These are phyloP conservation scores for Scutellaria barbata DNA, from an alignment of 257 asterid genomes.

Conservation along the genomic window DNA sequence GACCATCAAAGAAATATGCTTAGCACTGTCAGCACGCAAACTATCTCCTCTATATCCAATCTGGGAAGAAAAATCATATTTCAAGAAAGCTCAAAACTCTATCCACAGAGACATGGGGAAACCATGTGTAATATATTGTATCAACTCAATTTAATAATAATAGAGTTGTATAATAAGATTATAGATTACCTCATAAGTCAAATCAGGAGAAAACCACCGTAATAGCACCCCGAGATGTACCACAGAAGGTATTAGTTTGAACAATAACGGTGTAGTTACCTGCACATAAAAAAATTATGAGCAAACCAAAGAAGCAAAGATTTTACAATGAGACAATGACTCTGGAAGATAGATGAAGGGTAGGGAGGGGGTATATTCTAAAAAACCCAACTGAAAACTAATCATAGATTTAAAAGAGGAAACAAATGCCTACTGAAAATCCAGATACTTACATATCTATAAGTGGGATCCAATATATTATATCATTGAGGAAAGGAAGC, in stretches of 20 bases:
- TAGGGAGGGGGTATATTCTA: too few species aligned
- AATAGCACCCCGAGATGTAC: constrained; percentile 75
- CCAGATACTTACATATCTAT: neutral
- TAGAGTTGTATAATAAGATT: neutral
- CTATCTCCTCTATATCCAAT: constrained; percentile 72
- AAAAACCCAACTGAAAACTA: too few species aligned
- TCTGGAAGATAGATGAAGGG: too few species aligned
- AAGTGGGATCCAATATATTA: neutral
- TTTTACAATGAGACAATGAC: neutral
- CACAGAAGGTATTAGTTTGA: constrained; percentile 84
- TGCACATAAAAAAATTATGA: constrained; percentile 44
- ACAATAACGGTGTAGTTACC: constrained; percentile 84
- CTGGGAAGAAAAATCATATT: constrained; percentile 60
- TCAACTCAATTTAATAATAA: constrained; percentile 16
- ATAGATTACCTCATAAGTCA: constrained; percentile 57
- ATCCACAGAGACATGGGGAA: constrained; percentile 39
- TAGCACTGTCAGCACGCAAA: constrained; percentile 71
- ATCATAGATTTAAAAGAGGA: too few species aligned
- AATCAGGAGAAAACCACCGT: constrained; percentile 75
- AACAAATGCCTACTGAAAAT: too few species aligned
- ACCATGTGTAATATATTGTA: constrained; percentile 18
- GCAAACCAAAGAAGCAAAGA: constrained; percentile 24
- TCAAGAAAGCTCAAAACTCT: constrained; percentile 49
- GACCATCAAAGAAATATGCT: constrained; percentile 65
- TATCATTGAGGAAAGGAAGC: neutral